Conservation (phyloP, 2,329 filamentous ascomycete genomes). For the Incumbomyces delicatus region DNA sequence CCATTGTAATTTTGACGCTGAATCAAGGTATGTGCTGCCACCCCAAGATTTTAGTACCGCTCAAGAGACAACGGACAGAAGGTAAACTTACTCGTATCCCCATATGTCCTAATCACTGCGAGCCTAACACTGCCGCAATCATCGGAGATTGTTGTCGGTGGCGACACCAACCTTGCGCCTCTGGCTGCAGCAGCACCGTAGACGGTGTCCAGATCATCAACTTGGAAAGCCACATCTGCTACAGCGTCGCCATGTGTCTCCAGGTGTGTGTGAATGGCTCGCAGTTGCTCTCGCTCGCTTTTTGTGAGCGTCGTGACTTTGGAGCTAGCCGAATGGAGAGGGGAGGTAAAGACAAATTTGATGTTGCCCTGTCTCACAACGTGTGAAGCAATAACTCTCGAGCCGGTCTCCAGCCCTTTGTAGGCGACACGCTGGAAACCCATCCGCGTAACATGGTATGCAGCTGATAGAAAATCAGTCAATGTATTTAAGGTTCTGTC, state of each 20-base stretch:
- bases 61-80: no score
- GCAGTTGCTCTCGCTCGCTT: slow-evolving; percentile 56
- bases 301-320: slow-evolving; percentile 31
- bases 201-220: slow-evolving; percentile 76
- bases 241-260: slow-evolving; percentile 86
- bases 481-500: no score
- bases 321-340: slow-evolving; percentile 59
- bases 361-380: slow-evolving; percentile 69
- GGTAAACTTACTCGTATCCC: slow-evolving; percentile 58
- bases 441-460: slow-evolving; percentile 79
- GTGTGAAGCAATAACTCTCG: slow-evolving; percentile 69
- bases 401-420: slow-evolving; percentile 78
- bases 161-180: slow-evolving; percentile 30
- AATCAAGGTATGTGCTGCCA: slow-evolving; percentile 66
- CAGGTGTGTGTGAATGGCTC: slow-evolving; percentile 71
- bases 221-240: slow-evolving; percentile 90
- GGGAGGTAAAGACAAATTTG: slow-evolving; percentile 75
- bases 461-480: slow-evolving; percentile 29
- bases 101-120: slow-evolving; percentile 82
- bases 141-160: slow-evolving; percentile 51
- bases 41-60: neutral
- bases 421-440: slow-evolving; percentile 78
- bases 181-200: slow-evolving; percentile 60
- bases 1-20: slow-evolving; percentile 62
- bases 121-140: slow-evolving; percentile 57